Evolutionary conservation across 2,329 filamentous ascomycete species (phyloP), one percentile per base, ranked within the genome.

Genomic region (Paecilomyces formosus): DNA sequence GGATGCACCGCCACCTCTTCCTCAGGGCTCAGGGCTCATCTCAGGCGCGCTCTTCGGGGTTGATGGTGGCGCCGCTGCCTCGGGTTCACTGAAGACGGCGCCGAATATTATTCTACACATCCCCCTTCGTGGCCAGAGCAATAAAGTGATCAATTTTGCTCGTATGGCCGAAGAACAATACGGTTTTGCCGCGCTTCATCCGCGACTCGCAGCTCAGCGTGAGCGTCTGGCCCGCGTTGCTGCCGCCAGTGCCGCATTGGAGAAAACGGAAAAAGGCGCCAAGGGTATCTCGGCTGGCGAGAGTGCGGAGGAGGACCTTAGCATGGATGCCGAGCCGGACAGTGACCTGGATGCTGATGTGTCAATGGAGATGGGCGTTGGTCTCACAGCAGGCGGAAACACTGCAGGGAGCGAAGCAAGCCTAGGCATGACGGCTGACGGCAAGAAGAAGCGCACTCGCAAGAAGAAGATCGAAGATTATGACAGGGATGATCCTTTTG

Each of bases 121-220:
- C 58, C 86, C 89, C 0, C 82, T 99, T 45, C 84, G 88, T 59
- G 90, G 91, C 49, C 86, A 90, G 66, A 88, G 85, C 35, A 96
- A 96, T 72, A 91, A 93, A 64, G 93, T 95, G 61, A 86, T 99
- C 76, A 97, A 97, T 73, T 97, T 97, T 64, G 92, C 93, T 68
- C 90, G 91, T 52, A 82, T 97, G 74, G 94, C 95, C 11, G 91
- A 96, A 74, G 92, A 95, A 63, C 89, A 88, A 62, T 97, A 97
- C 72, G 94, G 94, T 24, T 96, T 93, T 81, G 92, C 95, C 61
- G 94, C 93, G 0, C 81, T 97, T 35, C 92, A 97, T 71, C 94
- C 94, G 30, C 88, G 92, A 7, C 82, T 95, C 62, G 94, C 94
- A 1, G 92, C 92, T 31, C 90, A 94, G 63, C 87, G 90, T 63